Evolutionary conservation across 2,329 filamentous ascomycete genomes (phyloP).

Genomic region (Rachicladosporium sp.): DNA sequence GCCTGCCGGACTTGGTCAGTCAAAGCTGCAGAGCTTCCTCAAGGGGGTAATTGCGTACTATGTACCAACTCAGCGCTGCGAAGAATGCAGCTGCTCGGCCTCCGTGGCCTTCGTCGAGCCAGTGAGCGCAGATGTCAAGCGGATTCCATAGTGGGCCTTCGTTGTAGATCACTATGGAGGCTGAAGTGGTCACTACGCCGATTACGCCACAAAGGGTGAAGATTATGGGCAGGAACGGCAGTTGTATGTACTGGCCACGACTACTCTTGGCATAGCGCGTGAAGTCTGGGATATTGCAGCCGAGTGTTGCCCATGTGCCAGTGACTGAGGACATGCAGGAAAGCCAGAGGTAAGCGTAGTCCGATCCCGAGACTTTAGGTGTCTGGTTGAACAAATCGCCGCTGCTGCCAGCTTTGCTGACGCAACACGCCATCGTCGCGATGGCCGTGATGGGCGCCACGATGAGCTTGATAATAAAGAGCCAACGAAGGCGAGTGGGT

Average conservation of each 20-base stretch:
- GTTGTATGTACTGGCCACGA: slow-evolving; percentile 66
- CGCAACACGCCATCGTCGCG: slow-evolving; percentile 25
- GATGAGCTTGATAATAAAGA: slow-evolving; percentile 35
- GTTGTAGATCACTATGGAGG: slow-evolving; percentile 31
- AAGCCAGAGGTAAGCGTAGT: slow-evolving; percentile 27
- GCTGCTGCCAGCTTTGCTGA: slow-evolving; percentile 32
- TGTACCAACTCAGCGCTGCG: slow-evolving; percentile 33
- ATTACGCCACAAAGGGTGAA: slow-evolving; percentile 58
- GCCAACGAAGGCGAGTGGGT: slow-evolving; percentile 31
- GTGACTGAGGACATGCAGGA: slow-evolving; percentile 30
- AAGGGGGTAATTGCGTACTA: slow-evolving; percentile 7
- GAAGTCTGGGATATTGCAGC: slow-evolving; percentile 37
- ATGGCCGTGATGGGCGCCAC: slow-evolving; percentile 25
- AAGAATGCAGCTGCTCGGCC: slow-evolving; percentile 40
- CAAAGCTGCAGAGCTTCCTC: slow-evolving; percentile 25
- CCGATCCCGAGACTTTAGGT: slow-evolving; percentile 11
- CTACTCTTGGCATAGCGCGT: slow-evolving; percentile 46
- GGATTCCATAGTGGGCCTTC: slow-evolving; percentile 34
- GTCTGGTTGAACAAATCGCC: slow-evolving; percentile 53
- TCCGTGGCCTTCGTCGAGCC: slow-evolving; percentile 25
- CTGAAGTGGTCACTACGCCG: slow-evolving; percentile 41
- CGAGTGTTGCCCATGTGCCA: slow-evolving; percentile 28
- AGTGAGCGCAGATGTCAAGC: slow-evolving; percentile 34
- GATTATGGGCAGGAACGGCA: slow-evolving; percentile 45
- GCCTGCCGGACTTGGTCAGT: slow-evolving; percentile 24